These are phyloP conservation scores for Choanephora cucurbitarum DNA, from an alignment of 371 early-diverging fungal genomes.

Conservation along the genomic window DNA sequence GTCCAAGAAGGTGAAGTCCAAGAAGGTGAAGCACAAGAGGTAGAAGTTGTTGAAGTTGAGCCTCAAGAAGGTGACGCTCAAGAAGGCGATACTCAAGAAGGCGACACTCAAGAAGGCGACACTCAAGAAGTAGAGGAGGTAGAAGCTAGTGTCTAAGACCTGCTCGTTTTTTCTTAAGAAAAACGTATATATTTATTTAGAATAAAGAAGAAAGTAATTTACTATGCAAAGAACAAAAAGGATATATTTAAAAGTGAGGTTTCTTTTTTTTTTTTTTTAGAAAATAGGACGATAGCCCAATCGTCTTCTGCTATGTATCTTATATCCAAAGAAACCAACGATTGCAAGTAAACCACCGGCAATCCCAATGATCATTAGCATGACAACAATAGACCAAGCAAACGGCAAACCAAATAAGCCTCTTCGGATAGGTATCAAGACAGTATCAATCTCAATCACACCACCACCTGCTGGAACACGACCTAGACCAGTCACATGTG, in stretches of 20 bases:
- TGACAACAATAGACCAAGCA: conserved; percentile 41
- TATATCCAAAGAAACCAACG: conserved; percentile 44
- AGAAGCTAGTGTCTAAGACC: too few species aligned
- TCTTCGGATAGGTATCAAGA: conserved; percentile 39
- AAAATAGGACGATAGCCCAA: conserved; percentile 61
- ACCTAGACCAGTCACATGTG: conserved; percentile 35
- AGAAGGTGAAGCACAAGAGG: too few species aligned
- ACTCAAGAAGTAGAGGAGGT: conserved; percentile 4
- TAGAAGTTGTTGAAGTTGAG: too few species aligned
- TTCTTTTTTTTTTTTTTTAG: too few species aligned
- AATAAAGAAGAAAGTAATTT: conserved; percentile 3
- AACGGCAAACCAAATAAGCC: conserved; percentile 45
- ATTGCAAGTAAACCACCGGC: conserved; percentile 23
- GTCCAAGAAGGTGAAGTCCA: too few species aligned
- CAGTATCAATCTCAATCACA: conserved; percentile 42
- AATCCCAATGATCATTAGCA: conserved; percentile 20
- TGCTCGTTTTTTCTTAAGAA: too few species aligned
- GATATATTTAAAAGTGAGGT: neutral
- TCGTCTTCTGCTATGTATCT: conserved; percentile 68
- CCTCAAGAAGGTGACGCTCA: too few species aligned
- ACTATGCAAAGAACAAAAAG: neutral
- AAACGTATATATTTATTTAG: neutral
- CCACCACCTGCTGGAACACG: conserved; percentile 42
- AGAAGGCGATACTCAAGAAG: too few species aligned
- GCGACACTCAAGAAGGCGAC: too few species aligned